These are phyloP conservation scores for Aristolochia fimbriata DNA, from an alignment of 164 flowering plant species.

Conservation along the genomic window DNA sequence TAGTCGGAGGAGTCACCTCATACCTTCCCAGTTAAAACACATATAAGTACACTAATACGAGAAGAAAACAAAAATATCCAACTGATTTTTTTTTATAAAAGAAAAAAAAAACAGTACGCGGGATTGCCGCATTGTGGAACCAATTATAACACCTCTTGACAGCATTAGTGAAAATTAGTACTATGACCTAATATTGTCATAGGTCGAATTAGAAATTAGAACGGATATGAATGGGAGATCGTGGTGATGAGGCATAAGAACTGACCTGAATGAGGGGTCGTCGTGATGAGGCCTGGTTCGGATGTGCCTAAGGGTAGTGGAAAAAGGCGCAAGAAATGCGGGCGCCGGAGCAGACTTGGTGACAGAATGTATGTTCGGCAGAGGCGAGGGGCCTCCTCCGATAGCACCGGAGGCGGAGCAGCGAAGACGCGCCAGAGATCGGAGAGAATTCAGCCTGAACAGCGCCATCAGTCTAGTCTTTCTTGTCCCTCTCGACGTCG, in stretches of 20 bases:
- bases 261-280: slow-evolving; percentile 12
- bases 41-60: not conserved
- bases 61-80: not conserved
- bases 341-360: not conserved
- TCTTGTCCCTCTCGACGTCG: no score
- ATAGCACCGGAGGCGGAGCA: not conserved
- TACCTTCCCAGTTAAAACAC: slow-evolving; percentile 17
- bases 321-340: not conserved
- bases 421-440: slow-evolving; percentile 5
- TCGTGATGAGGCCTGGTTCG: slow-evolving; percentile 15
- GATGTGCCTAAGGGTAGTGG: slow-evolving; percentile 13
- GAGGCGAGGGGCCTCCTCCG: not conserved
- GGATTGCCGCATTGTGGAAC: no score
- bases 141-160: no score
- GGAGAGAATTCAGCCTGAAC: slow-evolving; percentile 13
- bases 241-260: slow-evolving; percentile 8
- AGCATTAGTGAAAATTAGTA: no score
- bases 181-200: no score
- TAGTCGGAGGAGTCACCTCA: slow-evolving; percentile 50
- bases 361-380: not conserved
- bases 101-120: no score
- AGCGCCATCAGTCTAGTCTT: slow-evolving; percentile 2
- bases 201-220: no score
- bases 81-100: no score
- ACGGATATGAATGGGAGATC: slow-evolving; percentile 11